Base-by-base conservation (phyloP, 2,329 filamentous ascomycete genomes). In the Talaromyces sp. region DNA sequence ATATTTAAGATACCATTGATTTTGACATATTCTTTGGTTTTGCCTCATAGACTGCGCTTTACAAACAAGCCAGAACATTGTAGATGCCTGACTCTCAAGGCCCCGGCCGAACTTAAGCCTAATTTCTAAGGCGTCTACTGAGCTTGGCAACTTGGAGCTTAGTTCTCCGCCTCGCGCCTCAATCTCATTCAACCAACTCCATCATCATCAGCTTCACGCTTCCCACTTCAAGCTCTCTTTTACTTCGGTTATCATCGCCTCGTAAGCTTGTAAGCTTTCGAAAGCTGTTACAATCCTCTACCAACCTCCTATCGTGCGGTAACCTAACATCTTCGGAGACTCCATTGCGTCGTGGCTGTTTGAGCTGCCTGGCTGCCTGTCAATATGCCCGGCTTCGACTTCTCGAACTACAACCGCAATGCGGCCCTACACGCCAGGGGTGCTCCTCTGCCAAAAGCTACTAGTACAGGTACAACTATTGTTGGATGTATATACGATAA, bases 341-440 rank as follows among this genome's bases (percentile, higher is more conserved):
- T 56, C 35, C 3, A 31, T 45, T 51, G 19, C 52, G n/a, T 53
- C 48, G 11, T 60, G 51, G 53, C 57, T 48, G 37, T 53, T n/a
- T 62, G 36, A 62, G 60, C 59, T 52, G 10, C 50, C 46, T 50
- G 46, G 33, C 59, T 61, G 60, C 17, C 65, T 62, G 58, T 64
- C 78, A 87, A 71, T 69, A 99, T 99, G 94, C 87, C 89, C 69
- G 92, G 92, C 80, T 96, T 97, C 84, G 92, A 97, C 81, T 99
- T 99, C 84, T 95, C 91, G 77, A 99, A 99, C 84, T 94, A 97
- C 85, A 96, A 96, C 84, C 91, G 94, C 81, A 99, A 99, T 85
- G 86, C 89, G 74, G 93, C 93, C 64, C 86, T 99, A 67, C 93
- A 97, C 76, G 91, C 93, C 69, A 86, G 88, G 77, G 95, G 95